Evolutionary conservation across 1,284 basidiomycete genomes (phyloP).

Genomic region (Leccinum griseonigrum): DNA sequence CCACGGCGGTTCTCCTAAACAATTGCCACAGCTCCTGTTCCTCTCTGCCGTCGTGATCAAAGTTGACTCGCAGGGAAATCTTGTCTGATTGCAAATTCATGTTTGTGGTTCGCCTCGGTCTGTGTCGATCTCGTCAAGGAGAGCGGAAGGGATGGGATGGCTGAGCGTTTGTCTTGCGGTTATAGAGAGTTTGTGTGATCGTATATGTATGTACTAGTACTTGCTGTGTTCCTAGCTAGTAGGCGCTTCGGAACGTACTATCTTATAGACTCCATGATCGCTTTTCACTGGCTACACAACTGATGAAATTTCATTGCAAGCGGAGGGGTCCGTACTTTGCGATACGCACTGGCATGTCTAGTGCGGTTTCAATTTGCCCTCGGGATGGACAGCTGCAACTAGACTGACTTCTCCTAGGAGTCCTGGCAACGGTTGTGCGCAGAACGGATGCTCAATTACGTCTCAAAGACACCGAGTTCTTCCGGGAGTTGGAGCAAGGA

Average conservation of each 20-base stretch:
- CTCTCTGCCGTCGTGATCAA: background rate
- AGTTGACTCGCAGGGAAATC: slow-evolving; percentile 8
- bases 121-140: background rate
- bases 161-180: slow-evolving; percentile 14
- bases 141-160: background rate
- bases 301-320: background rate
- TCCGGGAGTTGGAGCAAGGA: background rate
- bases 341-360: background rate
- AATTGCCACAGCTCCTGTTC: slow-evolving; percentile 20
- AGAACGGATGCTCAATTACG: background rate
- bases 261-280: background rate
- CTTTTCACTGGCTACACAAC: background rate
- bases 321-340: background rate
- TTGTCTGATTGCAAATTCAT: slow-evolving; percentile 12
- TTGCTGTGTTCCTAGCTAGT: slow-evolving; percentile 14
- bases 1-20: slow-evolving; percentile 25
- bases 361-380: background rate
- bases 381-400: background rate
- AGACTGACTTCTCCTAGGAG: background rate
- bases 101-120: background rate
- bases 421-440: background rate
- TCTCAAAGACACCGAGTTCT: background rate
- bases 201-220: slow-evolving; percentile 8
- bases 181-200: background rate
- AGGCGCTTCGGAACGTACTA: slow-evolving; percentile 9